Conservation (phyloP, 2,329 filamentous ascomycete genomes). For the Trichothecium roseum region DNA sequence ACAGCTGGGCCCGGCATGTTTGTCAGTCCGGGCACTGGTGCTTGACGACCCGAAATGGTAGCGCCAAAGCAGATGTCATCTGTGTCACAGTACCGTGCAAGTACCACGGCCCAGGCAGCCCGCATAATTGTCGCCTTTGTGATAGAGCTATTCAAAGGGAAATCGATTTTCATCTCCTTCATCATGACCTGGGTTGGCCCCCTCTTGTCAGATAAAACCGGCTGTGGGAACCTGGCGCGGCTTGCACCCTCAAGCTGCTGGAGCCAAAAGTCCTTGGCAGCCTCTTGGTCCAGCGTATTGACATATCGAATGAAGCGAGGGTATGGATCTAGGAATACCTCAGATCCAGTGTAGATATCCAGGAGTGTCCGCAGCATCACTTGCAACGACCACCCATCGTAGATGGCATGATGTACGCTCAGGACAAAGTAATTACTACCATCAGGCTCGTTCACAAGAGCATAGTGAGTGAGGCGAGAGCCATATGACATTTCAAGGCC, state of each 20-base stretch:
- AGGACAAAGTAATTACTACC: slow-evolving; percentile 8
- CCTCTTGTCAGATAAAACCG: background rate
- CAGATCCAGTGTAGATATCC: background rate
- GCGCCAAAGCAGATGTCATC: background rate
- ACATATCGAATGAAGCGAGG: slow-evolving; percentile 30
- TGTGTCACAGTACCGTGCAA: background rate
- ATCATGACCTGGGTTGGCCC: background rate
- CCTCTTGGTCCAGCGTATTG: slow-evolving; percentile 14
- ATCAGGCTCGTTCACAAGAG: slow-evolving; percentile 4
- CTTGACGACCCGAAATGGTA: background rate
- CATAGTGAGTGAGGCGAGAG: slow-evolving; percentile 6
- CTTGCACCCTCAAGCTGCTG: background rate
- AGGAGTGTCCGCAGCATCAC: background rate
- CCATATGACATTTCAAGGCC: slow-evolving; percentile 5
- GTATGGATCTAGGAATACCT: slow-evolving; percentile 12
- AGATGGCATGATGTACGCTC: slow-evolving; percentile 12
- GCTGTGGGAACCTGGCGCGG: background rate
- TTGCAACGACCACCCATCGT: slow-evolving; percentile 7
- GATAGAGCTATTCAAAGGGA: background rate
- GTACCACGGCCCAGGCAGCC: background rate
- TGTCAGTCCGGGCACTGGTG: background rate
- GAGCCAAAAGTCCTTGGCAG: background rate
- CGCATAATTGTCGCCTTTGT: background rate
- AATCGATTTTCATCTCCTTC: background rate
- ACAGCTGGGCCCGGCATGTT: background rate